Conservation (phyloP, 2,329 filamentous ascomycete genomes). For the Monilinia fructicola region DNA sequence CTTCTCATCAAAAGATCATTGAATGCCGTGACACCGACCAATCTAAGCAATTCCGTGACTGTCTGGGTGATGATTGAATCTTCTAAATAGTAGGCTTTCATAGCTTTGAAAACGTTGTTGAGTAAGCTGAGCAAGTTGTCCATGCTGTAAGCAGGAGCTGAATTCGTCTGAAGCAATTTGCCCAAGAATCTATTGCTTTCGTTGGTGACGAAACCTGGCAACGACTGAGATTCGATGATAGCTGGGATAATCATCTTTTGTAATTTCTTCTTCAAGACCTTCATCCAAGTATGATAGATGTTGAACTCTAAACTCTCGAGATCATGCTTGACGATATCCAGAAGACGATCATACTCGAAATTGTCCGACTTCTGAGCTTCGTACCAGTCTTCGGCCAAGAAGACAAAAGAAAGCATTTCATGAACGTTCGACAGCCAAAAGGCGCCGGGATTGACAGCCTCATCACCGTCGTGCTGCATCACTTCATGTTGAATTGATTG, state of each 20-base stretch:
- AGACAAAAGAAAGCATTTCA: constrained; percentile 99
- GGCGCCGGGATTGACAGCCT: constrained; percentile 92
- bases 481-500: constrained; percentile 99
- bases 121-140: constrained; percentile 93
- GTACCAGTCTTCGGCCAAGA: constrained; percentile 99
- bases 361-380: constrained; percentile 99
- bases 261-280: constrained; percentile 97
- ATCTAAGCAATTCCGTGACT: constrained; percentile 84
- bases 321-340: constrained; percentile 99
- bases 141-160: constrained; percentile 96
- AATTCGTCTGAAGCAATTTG: constrained; percentile 90
- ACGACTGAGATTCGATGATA: constrained; percentile 97
- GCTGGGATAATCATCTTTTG: constrained; percentile 99
- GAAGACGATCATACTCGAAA: constrained; percentile 94
- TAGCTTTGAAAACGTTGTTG: constrained; percentile 96
- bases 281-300: constrained; percentile 99
- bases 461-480: constrained; percentile 97
- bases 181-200: constrained; percentile 98
- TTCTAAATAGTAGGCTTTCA: constrained; percentile 98
- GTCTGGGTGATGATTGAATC: constrained; percentile 95
- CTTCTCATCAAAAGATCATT: constrained; percentile 97
- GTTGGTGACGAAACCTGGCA: constrained; percentile 97
- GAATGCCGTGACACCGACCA: constrained; percentile 97
- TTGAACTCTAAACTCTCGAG: constrained; percentile 98
- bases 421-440: constrained; percentile 99